Percentiles rank a stretch among this genome's conserved stretches.
phyloP scores from a whole-genome alignment of 2,329 filamentous ascomycete species.

The Pyricularia grisea region DNA sequence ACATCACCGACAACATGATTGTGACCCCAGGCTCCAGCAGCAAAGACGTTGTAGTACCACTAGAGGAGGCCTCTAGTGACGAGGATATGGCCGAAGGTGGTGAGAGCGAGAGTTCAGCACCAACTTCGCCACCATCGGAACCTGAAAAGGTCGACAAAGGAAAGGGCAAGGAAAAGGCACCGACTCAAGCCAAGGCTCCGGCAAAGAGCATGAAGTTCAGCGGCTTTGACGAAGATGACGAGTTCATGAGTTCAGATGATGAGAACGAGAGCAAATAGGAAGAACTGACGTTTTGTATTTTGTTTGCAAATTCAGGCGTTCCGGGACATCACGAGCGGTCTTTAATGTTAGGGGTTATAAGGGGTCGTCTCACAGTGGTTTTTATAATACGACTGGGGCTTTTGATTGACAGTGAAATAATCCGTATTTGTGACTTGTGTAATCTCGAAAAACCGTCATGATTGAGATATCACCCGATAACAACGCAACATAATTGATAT shows the following conservation, averaged over 20 bases:
- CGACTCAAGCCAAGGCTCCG: neutral
- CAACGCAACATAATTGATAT: neutral
- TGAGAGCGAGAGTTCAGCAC: constrained; percentile 31
- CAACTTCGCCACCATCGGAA: constrained; percentile 38
- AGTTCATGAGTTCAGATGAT: constrained; percentile 62
- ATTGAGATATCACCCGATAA: neutral
- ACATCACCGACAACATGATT: constrained; percentile 51
- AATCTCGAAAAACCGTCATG: neutral
- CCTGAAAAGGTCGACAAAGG: constrained; percentile 18
- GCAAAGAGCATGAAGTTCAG: constrained; percentile 43
- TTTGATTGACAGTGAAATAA: neutral
- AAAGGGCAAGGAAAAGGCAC: neutral
- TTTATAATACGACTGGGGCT: neutral
- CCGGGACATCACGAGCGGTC: neutral
- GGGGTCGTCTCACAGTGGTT: neutral
- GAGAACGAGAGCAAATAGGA: constrained; percentile 33
- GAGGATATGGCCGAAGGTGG: constrained; percentile 16
- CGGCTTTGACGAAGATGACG: constrained; percentile 72
- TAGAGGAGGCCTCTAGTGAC: neutral
- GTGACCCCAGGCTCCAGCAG: constrained; percentile 40
- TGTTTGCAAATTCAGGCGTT: neutral
- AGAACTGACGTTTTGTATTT: neutral
- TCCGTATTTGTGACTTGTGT: neutral
- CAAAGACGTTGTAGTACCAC: constrained; percentile 19
- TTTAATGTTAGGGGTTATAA: neutral